Base-by-base conservation (phyloP, 2,329 filamentous ascomycete species). In the Colletotrichum costaricense region DNA sequence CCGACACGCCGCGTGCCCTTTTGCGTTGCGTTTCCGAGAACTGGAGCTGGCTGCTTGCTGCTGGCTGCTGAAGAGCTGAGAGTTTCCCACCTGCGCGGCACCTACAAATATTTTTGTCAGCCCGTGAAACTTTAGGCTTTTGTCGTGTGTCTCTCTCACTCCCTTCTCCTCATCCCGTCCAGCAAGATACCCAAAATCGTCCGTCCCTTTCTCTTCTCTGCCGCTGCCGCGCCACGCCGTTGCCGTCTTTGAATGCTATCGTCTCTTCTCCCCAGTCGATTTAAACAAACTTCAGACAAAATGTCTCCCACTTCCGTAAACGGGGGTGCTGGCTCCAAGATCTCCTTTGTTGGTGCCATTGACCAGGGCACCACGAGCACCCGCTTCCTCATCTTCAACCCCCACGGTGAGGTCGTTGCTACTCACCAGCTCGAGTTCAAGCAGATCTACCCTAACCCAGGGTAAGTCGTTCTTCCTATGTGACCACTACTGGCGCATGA, bases 291-390 rank as follows among this genome's bases (percentile, higher is more conserved):
- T 70, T 62, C 71, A 73, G 67, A 63, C 76, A 77, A 71, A 67
- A 84, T 84, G 82, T 76, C 82, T 77, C 76, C 79, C 64, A 74
- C 80, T 52, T 63, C 64, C 30, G 70, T 30, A n/a, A 72, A 64
- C 42, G 57, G 80, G 87, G 75, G 60, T 28, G 12, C 60, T 35
- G 46, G 82, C 84, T 72, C 77, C 19, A 75, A 77, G 55, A 75
- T 75, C 66, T 74, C 79, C 75, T 95, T 93, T 78, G 90, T 95
- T 74, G 93, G 93, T 75, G 92, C 93, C 69, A 95, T 95, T 79
- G 93, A 95, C 79, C 93, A 95, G 81, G 93, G 93, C 76, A 95
- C 93, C 42, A 95, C 93, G 67, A 94, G 92, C 80, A 92, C 93
- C 28, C 88, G 93, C 14, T 95, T 95, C 80, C 88, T 95, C 78